Evolutionary conservation across 495 filamentous ascomycete species (phyloP).

Genomic region (Podospora bellae-mahoneyi): DNA sequence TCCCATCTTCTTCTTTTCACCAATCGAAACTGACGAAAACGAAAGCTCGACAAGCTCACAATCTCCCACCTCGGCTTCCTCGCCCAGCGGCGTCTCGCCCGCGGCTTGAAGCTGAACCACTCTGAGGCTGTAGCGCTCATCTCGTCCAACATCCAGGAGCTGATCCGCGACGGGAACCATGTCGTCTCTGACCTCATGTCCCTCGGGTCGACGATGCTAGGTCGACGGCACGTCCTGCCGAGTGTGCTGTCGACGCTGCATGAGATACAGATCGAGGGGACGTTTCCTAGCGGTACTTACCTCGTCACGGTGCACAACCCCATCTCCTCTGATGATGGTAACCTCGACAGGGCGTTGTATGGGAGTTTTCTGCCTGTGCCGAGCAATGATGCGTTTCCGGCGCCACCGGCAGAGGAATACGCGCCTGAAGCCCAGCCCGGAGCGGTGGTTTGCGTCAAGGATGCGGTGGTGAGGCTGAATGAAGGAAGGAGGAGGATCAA

Average conservation of each 20-base stretch:
- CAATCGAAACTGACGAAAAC: background rate
- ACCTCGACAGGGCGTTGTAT: conserved; percentile 82
- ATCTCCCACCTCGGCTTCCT: conserved; percentile 87
- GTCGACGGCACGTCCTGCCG: conserved; percentile 88
- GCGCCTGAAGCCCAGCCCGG: conserved; percentile 68
- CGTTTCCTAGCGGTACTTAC: conserved; percentile 86
- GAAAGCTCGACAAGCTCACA: conserved; percentile 90
- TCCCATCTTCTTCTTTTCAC: background rate
- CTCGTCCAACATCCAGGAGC: conserved; percentile 85
- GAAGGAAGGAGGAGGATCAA: conserved; percentile 68
- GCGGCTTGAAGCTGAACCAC: conserved; percentile 88
- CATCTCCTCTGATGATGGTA: conserved; percentile 80
- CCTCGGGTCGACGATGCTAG: conserved; percentile 86
- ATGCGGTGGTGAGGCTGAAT: conserved; percentile 68
- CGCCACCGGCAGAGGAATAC: conserved; percentile 56
- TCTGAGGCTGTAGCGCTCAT: conserved; percentile 91
- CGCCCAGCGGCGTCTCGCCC: conserved; percentile 83
- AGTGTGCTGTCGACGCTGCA: conserved; percentile 70
- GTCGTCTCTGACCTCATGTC: conserved; percentile 90
- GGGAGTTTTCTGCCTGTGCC: conserved; percentile 90
- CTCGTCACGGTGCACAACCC: conserved; percentile 93
- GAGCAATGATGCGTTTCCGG: conserved; percentile 59
- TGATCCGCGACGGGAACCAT: conserved; percentile 95
- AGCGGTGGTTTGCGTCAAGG: conserved; percentile 69
- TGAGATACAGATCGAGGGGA: conserved; percentile 92